Percentiles rank a stretch among this genome's conserved stretches.
phyloP scores from a whole-genome alignment of 441 rosid genomes.

The Hypseocharis bilobata region DNA sequence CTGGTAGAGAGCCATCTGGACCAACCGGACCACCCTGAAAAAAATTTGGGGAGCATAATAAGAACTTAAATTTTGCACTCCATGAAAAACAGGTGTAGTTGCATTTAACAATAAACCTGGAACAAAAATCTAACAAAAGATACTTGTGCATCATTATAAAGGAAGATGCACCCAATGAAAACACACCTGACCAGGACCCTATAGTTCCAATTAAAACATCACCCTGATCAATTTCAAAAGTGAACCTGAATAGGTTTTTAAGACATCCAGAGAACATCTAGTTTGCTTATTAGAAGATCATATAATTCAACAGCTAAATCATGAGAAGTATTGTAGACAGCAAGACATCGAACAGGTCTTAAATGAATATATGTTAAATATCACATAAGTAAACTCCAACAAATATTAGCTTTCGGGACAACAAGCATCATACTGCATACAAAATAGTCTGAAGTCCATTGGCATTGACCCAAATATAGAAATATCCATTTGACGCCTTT shows the following conservation, averaged over 20 bases:
- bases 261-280: not conserved
- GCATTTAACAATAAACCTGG: no score
- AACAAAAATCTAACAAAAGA: no score
- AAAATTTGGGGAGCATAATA: constrained; percentile 10
- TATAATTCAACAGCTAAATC: not conserved
- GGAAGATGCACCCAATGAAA: not conserved
- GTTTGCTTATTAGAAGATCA: not conserved
- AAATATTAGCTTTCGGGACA: not conserved
- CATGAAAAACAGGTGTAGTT: constrained; percentile 1
- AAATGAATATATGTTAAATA: no score
- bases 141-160: not conserved
- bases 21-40: constrained; percentile 44
- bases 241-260: not conserved
- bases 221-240: not conserved
- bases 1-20: constrained; percentile 46
- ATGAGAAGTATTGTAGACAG: not conserved
- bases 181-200: not conserved
- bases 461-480: not conserved
- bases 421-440: not conserved
- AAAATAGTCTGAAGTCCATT: not conserved
- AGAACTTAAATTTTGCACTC: not conserved
- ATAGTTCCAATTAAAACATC: not conserved
- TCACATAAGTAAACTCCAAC: no score
- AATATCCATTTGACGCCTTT: not conserved
- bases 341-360: not conserved